Percentiles rank a stretch among this genome's conserved stretches.
phyloP scores from a whole-genome alignment of 2,329 filamentous ascomycete species.

The Claviceps spartinae region DNA sequence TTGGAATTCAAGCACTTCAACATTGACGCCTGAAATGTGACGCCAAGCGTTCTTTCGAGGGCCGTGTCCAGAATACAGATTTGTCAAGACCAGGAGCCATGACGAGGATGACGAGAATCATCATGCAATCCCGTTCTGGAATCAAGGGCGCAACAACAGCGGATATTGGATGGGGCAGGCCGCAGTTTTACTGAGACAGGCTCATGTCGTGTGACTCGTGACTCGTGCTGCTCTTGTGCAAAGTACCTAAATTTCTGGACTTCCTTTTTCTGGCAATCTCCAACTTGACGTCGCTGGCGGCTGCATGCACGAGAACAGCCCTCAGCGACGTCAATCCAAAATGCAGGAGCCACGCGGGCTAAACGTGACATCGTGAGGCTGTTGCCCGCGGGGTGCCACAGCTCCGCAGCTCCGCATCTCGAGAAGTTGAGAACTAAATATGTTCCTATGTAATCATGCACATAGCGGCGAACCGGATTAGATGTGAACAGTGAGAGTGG shows the following conservation, averaged over 20 bases:
- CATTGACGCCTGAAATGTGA: neutral
- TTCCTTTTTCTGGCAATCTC: neutral
- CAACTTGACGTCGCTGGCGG: neutral
- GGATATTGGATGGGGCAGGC: neutral
- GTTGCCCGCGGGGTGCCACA: too few relatives aligned
- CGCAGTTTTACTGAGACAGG: neutral
- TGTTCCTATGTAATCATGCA: too few relatives aligned
- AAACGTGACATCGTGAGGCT: too few relatives aligned
- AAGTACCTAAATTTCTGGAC: too few relatives aligned
- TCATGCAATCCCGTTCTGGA: neutral
- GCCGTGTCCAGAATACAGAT: too few relatives aligned
- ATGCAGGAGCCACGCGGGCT: neutral
- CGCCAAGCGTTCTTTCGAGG: neutral
- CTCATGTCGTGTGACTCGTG: neutral
- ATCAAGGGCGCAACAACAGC: neutral
- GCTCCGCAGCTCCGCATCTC: too few relatives aligned
- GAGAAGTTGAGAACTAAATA: too few relatives aligned
- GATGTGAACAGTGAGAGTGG: too few relatives aligned
- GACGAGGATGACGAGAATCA: neutral
- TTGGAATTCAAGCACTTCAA: too few relatives aligned
- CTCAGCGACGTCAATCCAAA: neutral
- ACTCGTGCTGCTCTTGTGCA: too few relatives aligned
- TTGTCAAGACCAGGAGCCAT: too few relatives aligned
- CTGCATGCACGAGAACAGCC: neutral
- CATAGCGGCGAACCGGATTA: too few relatives aligned